These are phyloP conservation scores for Raddia guianensis DNA, from an alignment of 176 grass and related monocot species.

Conservation along the genomic window DNA sequence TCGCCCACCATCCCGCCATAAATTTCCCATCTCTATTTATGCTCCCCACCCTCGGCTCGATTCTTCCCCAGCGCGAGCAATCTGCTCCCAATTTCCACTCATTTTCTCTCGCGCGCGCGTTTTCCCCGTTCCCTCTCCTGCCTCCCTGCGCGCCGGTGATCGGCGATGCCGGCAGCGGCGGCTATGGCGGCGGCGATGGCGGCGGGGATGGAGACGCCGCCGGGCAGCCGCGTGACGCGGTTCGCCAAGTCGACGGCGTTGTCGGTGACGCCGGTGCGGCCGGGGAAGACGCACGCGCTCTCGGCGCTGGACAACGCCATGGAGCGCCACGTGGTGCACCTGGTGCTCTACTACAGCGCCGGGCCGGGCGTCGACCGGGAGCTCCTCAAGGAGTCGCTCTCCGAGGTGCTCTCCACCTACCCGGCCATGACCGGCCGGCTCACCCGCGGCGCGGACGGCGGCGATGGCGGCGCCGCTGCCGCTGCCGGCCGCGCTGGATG, in stretches of 20 bases:
- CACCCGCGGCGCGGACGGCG: slow-evolving; percentile 24
- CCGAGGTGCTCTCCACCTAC: slow-evolving; percentile 78
- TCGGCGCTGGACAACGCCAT: slow-evolving; percentile 70
- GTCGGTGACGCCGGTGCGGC: slow-evolving; percentile 62
- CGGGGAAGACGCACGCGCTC: slow-evolving; percentile 64
- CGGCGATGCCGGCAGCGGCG: slow-evolving; percentile 35
- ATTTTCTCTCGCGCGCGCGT: neutral
- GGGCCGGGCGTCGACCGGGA: slow-evolving; percentile 43
- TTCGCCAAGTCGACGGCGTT: slow-evolving; percentile 75
- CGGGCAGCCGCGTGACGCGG: slow-evolving; percentile 58
- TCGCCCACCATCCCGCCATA: slow-evolving; percentile 38
- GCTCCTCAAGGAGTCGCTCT: slow-evolving; percentile 78
- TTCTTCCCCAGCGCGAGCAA: neutral
- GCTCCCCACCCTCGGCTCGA: neutral
- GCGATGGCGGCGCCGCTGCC: neutral
- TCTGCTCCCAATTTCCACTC: neutral
- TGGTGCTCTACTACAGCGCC: slow-evolving; percentile 67
- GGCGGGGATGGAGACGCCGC: slow-evolving; percentile 35
- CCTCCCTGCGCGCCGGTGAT: neutral
- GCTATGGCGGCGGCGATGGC: neutral
- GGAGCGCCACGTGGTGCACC: slow-evolving; percentile 60
- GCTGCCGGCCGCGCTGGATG: slow-evolving; percentile 19
- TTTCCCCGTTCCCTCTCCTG: neutral
- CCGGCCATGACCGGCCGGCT: slow-evolving; percentile 78
- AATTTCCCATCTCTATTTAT: slow-evolving; percentile 26